phyloP scores from a whole-genome alignment of 225 moss, liverwort and hornwort genomes.

The Antitrichia curtipendula region DNA sequence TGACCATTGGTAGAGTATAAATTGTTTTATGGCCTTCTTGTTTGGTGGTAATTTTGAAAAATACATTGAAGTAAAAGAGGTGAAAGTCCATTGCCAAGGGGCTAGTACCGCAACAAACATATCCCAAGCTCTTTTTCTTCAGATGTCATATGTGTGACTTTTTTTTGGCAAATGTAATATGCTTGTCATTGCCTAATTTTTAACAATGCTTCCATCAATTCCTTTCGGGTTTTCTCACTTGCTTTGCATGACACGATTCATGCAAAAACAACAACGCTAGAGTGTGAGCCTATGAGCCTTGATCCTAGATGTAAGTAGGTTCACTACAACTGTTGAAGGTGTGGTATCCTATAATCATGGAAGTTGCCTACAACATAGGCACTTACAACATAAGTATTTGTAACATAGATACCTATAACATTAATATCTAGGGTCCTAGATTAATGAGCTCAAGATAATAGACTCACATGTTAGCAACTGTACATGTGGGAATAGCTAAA shows the following conservation, averaged over 20 bases:
- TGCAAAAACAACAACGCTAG: no score
- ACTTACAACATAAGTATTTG: no score
- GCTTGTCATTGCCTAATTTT: neutral
- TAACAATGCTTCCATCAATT: neutral
- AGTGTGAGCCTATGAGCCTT: no score
- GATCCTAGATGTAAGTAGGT: no score
- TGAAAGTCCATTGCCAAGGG: neutral
- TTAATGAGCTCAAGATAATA: no score
- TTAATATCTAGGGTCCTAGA: no score
- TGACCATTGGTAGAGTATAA: neutral
- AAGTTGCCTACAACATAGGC: no score
- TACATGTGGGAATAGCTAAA: neutral
- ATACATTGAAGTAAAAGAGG: neutral
- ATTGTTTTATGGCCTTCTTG: neutral
- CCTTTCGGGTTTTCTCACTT: neutral
- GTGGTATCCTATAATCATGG: no score
- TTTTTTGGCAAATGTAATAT: neutral
- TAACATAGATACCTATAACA: no score
- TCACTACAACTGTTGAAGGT: no score
- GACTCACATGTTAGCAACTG: no score
- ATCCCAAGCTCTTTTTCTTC: no score
- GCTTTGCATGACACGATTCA: neutral
- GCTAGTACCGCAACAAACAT: neutral
- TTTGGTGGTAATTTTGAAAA: neutral
- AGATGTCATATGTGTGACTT: neutral